A percentile compares a stretch with the other conserved stretches of the same genome.
Evolutionary conservation across 352 stramenopile genomes (phyloP).

Genomic region (Aphanomyces stellatus): DNA sequence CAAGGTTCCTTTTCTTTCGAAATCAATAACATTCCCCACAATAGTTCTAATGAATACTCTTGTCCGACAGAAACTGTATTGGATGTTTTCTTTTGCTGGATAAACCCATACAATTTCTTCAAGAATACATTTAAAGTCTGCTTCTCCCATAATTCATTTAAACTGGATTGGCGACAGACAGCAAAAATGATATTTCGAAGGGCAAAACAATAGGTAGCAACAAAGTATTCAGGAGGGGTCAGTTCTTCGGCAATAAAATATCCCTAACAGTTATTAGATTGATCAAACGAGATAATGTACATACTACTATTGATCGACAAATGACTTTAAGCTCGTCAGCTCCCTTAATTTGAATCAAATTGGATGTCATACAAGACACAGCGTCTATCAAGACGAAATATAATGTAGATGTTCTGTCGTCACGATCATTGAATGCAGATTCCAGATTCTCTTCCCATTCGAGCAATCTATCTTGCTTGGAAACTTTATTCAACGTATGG

Average conservation of each 20-base stretch:
- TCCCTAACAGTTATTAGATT: background rate
- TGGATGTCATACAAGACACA: slow-evolving; percentile 17
- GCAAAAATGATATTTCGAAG: slow-evolving; percentile 20
- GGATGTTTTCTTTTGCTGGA: slow-evolving; percentile 10
- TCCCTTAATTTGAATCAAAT: background rate
- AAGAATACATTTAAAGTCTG: slow-evolving; percentile 4
- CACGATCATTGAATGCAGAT: background rate
- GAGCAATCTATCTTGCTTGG: background rate
- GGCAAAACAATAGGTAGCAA: slow-evolving; percentile 18
- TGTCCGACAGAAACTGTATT: background rate
- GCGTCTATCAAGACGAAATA: slow-evolving; percentile 18
- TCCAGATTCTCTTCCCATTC: slow-evolving; percentile 20
- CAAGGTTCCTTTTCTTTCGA: slow-evolving; percentile 16
- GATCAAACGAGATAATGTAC: background rate
- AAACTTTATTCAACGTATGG: background rate
- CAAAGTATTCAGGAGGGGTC: slow-evolving; percentile 18
- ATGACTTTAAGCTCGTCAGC: slow-evolving; percentile 12
- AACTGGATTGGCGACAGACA: background rate
- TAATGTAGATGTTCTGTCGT: slow-evolving; percentile 14
- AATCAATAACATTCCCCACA: slow-evolving; percentile 7
- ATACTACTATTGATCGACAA: slow-evolving; percentile 10
- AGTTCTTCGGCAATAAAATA: slow-evolving; percentile 20
- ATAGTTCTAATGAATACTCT: slow-evolving; percentile 15
- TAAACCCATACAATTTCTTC: slow-evolving; percentile 18
- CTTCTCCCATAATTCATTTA: slow-evolving; percentile 18